Evolutionary conservation across 192 early-diverging fungal genomes (phyloP).

Genomic region (Coemansia sp.): DNA sequence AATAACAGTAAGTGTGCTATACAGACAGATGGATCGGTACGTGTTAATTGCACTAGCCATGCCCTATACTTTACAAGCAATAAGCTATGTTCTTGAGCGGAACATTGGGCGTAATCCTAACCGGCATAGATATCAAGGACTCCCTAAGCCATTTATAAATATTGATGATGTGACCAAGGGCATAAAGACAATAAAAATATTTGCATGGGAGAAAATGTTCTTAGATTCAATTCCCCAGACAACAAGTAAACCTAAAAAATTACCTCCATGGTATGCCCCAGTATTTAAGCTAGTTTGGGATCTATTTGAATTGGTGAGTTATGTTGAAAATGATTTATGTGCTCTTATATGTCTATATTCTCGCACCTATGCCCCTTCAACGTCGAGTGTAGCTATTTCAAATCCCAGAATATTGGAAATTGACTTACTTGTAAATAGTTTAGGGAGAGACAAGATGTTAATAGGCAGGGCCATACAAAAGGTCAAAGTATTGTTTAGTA

Average conservation of each 20-base stretch:
- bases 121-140: background rate
- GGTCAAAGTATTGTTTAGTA: background rate
- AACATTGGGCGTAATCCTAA: background rate
- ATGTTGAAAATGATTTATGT: conserved; percentile 7
- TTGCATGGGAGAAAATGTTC: conserved; percentile 41
- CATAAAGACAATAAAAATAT: conserved; percentile 37
- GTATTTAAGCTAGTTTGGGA: conserved; percentile 11
- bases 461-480: background rate
- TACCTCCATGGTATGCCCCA: conserved; percentile 37
- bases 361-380: background rate
- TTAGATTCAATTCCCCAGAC: background rate
- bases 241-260: background rate
- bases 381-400: background rate
- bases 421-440: background rate
- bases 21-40: conserved; percentile 18
- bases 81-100: background rate
- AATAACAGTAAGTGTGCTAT: conserved; percentile 7
- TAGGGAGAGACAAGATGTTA: background rate
- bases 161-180: conserved; percentile 4
- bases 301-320: background rate
- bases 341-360: conserved; percentile 6
- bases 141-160: background rate
- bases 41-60: conserved; percentile 16
- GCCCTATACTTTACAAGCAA: background rate
- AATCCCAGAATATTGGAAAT: conserved; percentile 29